phyloP scores from a whole-genome alignment of 495 filamentous ascomycete species.

The Aspergillus biplanus region DNA sequence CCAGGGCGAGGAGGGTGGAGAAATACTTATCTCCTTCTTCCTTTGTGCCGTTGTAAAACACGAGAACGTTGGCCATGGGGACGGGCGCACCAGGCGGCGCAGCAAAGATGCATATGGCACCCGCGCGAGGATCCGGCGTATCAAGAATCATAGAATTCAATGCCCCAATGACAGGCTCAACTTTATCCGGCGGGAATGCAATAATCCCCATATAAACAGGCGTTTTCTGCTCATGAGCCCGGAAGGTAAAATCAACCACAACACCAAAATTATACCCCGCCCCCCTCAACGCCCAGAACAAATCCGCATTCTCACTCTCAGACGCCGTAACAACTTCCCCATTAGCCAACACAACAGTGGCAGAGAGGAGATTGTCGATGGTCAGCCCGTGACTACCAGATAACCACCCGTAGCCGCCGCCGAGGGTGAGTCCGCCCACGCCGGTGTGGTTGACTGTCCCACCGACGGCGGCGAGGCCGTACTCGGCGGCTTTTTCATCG shows the following conservation, averaged over 20 bases:
- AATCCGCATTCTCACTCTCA: constrained; percentile 36
- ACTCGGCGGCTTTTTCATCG: constrained; percentile 2
- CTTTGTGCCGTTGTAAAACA: constrained; percentile 56
- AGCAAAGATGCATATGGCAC: constrained; percentile 43
- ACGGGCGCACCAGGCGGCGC: constrained; percentile 37
- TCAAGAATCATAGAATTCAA: constrained; percentile 37
- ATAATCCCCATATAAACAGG: constrained; percentile 47
- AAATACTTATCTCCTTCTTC: constrained; percentile 46
- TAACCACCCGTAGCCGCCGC: constrained; percentile 57
- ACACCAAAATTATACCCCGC: constrained; percentile 47
- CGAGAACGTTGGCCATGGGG: constrained; percentile 43
- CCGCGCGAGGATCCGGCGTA: constrained; percentile 35
- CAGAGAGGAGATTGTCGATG: constrained; percentile 50
- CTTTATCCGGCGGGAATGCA: constrained; percentile 39
- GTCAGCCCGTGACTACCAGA: constrained; percentile 47
- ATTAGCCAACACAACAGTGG: constrained; percentile 49
- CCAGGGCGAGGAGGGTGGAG: constrained; percentile 37
- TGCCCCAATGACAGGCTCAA: constrained; percentile 37
- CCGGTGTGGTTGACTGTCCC: constrained; percentile 59
- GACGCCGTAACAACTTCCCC: constrained; percentile 40
- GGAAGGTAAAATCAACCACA: constrained; percentile 43
- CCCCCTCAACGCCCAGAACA: constrained; percentile 49
- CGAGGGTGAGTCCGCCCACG: constrained; percentile 55
- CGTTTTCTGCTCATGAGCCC: constrained; percentile 35
- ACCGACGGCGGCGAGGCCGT: constrained; percentile 54